Base-by-base conservation (phyloP, 805 yeast genomes). In the Isabelozyma pseudorhagii region DNA sequence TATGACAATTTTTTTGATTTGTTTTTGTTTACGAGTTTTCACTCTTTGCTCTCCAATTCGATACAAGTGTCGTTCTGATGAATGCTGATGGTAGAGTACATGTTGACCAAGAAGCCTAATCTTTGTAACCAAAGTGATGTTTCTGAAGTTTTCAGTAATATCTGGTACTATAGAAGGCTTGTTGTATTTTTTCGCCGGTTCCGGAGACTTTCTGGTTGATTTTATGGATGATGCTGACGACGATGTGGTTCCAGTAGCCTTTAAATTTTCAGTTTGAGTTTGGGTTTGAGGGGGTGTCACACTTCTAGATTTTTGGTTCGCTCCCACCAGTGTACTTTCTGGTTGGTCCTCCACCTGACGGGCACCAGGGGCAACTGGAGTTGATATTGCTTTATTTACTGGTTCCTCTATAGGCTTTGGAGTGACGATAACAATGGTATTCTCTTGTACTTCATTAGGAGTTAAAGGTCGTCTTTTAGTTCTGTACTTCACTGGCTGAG, bases 381-480 rank as follows among this genome's bases (percentile, higher is more conserved):
- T 4, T 13, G 36, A 31, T 5, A 9, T 13, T 13, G 36, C 1
- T 31, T 31, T 31, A 3, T 31, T 31, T 8, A 8, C 36, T 8
- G 36, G 5, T 14, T 38, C 40, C 40, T 38, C 42, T 27, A 17
- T 17, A 7, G 42, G 8, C 14, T 40, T 40, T 17, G 25, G 42
- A 11, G 38, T 11, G 38, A 15, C 7, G 15, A 15, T 8, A 11
- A 40, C 6, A 15, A 42, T 42, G 8, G 59, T 41, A 8, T 55
- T 58, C 46, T 72, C 78, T 44, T 67, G 69, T 13, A 60, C 52
- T 56, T 74, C 77, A 42, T 62, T 64, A 4, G 73, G 71, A 7
- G 64, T 56, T 2, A 71, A 43, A 0, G 77, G 77, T 17, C 63
- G 58, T 43, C 63, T 68, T 38, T 58, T 62, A 38, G 60, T 54